Percentiles rank a stretch among this genome's conserved stretches.
Evolutionary conservation across 352 stramenopile genomes (phyloP).

Genomic region (Globisporangium okanoganense): DNA sequence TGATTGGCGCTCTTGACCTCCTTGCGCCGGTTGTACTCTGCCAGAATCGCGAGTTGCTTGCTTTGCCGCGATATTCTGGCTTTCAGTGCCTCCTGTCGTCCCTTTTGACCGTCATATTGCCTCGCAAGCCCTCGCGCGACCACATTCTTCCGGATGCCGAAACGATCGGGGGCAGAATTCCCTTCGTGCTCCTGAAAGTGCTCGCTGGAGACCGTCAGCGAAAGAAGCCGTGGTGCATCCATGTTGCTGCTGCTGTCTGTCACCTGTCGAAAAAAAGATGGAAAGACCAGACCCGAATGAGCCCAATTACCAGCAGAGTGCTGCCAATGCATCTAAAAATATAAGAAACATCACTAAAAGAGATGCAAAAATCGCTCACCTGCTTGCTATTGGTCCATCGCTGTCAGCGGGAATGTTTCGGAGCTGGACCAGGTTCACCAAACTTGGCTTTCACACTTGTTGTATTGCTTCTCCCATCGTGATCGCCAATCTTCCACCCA

Average conservation of each 20-base stretch:
- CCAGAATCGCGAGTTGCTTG: conserved; percentile 24
- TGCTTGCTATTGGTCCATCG: no score
- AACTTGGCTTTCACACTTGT: no score
- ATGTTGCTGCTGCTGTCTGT: not conserved
- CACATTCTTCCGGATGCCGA: conserved; percentile 24
- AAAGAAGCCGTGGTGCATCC: conserved; percentile 1
- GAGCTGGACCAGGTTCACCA: no score
- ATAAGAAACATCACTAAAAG: not conserved
- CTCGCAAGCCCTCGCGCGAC: conserved; percentile 27
- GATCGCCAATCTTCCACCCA: no score
- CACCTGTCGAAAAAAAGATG: not conserved
- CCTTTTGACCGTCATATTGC: conserved; percentile 30
- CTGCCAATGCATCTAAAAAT: not conserved
- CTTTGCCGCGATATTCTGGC: conserved; percentile 20
- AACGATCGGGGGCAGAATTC: conserved; percentile 2
- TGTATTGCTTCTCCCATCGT: no score
- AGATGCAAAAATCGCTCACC: not conserved
- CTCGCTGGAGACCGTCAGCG: conserved; percentile 5
- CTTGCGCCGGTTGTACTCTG: conserved; percentile 24
- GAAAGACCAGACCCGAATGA: not conserved
- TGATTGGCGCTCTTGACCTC: not conserved
- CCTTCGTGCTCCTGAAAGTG: conserved; percentile 3
- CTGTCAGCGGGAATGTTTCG: no score
- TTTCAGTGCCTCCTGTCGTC: conserved; percentile 22
- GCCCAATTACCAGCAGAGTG: not conserved